Percentiles rank a stretch among this genome's conserved stretches.
Evolutionary conservation across 2,329 filamentous ascomycete species (phyloP).

Genomic region (Botrytis galanthina): DNA sequence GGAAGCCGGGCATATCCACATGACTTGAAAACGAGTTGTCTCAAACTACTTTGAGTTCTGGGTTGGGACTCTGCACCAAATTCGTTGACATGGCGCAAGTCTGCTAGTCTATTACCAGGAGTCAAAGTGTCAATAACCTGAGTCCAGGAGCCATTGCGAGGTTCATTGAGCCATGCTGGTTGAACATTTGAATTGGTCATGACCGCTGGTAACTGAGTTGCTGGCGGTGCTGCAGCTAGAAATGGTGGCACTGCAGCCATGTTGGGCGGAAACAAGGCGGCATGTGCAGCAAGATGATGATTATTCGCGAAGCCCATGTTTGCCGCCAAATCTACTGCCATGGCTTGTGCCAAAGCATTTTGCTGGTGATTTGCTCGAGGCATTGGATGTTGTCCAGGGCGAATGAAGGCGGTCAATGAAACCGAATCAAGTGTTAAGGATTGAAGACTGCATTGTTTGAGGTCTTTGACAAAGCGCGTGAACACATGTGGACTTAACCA

Average conservation of each 20-base stretch:
- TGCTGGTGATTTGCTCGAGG: constrained; percentile 20
- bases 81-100: constrained; percentile 42
- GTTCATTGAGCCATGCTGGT: constrained; percentile 41
- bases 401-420: constrained; percentile 55
- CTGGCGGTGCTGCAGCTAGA: not conserved
- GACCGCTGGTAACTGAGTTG: constrained; percentile 2
- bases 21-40: constrained; percentile 34
- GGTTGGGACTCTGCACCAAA: constrained; percentile 33
- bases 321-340: constrained; percentile 3
- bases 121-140: constrained; percentile 50
- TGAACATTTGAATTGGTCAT: constrained; percentile 14
- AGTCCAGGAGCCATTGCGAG: constrained; percentile 48
- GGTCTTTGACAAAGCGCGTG: constrained; percentile 48
- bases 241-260: constrained; percentile 1
- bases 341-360: constrained; percentile 16
- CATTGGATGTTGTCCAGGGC: constrained; percentile 26
- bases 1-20: constrained; percentile 37
- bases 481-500: constrained; percentile 63
- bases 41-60: constrained; percentile 27
- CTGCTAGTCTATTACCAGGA: constrained; percentile 45
- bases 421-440: constrained; percentile 61
- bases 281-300: not conserved
- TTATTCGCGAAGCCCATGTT: not conserved
- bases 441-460: constrained; percentile 49
- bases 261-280: not conserved